Conservation (phyloP, 306 rosid genomes). For the Quercus glauca region DNA sequence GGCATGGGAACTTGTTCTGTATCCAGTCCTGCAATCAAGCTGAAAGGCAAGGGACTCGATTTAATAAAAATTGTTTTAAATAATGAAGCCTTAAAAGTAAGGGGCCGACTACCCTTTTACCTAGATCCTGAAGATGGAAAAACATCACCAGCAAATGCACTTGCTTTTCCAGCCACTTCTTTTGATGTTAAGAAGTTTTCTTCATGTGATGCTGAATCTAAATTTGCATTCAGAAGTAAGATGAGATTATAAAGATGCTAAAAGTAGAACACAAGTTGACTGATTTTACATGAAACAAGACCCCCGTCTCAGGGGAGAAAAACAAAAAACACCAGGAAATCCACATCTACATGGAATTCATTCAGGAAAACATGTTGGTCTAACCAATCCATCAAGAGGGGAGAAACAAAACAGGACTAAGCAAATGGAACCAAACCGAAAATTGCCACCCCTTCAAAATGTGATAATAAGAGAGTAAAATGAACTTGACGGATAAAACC, state of each 20-base stretch:
- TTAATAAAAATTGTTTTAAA: background rate
- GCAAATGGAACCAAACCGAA: background rate
- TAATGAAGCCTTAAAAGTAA: background rate
- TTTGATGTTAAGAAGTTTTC: constrained; percentile 28
- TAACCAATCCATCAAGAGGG: background rate
- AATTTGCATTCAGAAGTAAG: constrained; percentile 30
- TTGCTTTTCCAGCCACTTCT: constrained; percentile 37
- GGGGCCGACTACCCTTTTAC: constrained; percentile 31
- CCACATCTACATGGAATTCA: background rate
- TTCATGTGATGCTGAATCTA: constrained; percentile 37
- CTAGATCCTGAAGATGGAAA: constrained; percentile 39
- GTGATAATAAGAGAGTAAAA: background rate
- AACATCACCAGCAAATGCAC: constrained; percentile 47
- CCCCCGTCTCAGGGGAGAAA: background rate
- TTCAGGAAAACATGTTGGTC: background rate
- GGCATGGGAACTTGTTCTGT: constrained; percentile 30
- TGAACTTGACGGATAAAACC: too few species aligned
- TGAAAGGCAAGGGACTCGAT: constrained; percentile 39
- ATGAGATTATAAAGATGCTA: constrained; percentile 7
- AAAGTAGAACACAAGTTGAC: constrained; percentile 1
- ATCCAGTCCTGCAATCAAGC: constrained; percentile 36
- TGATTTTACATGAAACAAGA: background rate
- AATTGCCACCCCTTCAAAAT: background rate
- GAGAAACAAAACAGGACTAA: background rate
- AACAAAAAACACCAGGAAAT: background rate